Percentiles rank a stretch among this genome's conserved stretches.
Evolutionary conservation across 2,329 filamentous ascomycete genomes (phyloP).

Genomic region (Penicillium psychrosexuale): DNA sequence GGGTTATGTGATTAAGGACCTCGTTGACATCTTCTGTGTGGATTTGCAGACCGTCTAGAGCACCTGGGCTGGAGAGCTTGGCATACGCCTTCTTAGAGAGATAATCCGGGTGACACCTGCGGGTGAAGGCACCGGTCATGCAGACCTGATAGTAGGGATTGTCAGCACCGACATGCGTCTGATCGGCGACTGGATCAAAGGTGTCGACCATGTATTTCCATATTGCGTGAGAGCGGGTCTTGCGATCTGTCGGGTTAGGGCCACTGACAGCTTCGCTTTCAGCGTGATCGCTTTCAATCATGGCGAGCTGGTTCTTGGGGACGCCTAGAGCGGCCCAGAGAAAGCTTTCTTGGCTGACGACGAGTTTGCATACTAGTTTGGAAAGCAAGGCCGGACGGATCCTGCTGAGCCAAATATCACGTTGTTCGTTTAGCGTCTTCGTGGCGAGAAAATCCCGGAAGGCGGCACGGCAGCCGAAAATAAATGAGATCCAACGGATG

Average conservation of each 20-base stretch:
- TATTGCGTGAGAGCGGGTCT: neutral
- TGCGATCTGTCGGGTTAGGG: neutral
- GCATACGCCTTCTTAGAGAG: neutral
- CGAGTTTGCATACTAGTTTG: neutral
- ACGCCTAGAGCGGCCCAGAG: neutral
- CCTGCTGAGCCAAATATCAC: neutral
- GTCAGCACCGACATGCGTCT: neutral
- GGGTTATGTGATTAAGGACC: neutral
- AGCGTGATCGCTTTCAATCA: neutral
- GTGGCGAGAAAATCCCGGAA: neutral
- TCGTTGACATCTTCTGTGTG: neutral
- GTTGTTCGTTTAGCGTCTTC: neutral
- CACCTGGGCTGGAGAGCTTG: neutral
- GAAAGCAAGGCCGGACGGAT: neutral
- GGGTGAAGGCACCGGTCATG: neutral
- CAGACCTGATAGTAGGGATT: neutral
- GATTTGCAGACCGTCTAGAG: neutral
- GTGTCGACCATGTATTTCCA: neutral
- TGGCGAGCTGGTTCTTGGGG: neutral
- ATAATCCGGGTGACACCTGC: neutral
- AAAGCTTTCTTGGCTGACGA: neutral
- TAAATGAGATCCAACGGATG: neutral
- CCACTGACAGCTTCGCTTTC: neutral
- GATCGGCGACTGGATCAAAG: neutral
- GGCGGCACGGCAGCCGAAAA: neutral